Percentiles rank a stretch among this genome's conserved stretches.
Conservation (phyloP, 2,329 filamentous ascomycete genomes). For the Hymenoscyphus linearis region DNA sequence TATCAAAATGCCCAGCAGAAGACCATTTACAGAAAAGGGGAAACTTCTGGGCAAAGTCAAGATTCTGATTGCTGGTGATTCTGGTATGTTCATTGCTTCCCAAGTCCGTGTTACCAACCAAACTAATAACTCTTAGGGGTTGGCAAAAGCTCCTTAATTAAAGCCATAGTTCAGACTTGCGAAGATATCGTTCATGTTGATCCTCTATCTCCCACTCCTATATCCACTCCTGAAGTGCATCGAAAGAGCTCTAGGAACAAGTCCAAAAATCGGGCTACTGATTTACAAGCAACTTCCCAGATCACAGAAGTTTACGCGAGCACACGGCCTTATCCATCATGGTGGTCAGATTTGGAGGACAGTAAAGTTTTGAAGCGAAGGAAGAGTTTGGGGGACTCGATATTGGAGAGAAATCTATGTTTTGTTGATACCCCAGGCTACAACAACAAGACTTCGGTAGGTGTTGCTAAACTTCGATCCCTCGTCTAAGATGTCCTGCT, state of each 20-base stretch:
- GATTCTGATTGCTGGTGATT: constrained; percentile 76
- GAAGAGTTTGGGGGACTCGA: constrained; percentile 67
- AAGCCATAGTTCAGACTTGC: constrained; percentile 78
- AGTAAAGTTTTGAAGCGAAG: constrained; percentile 54
- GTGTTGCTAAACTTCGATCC: constrained; percentile 20
- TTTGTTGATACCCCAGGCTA: constrained; percentile 82
- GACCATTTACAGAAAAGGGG: constrained; percentile 85
- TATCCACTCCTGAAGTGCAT: constrained; percentile 26
- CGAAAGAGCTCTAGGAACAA: constrained; percentile 25
- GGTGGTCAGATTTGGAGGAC: constrained; percentile 80
- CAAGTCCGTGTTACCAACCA: neutral
- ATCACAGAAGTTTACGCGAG: constrained; percentile 71
- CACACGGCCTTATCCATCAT: constrained; percentile 78
- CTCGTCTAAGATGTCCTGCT: constrained; percentile 20
- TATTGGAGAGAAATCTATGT: constrained; percentile 87
- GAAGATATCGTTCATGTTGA: constrained; percentile 94
- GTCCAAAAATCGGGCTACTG: constrained; percentile 22
- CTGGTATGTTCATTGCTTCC: constrained; percentile 46
- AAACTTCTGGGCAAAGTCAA: constrained; percentile 82
- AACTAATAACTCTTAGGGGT: constrained; percentile 48
- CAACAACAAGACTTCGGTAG: constrained; percentile 46
- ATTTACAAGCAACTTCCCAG: constrained; percentile 32
- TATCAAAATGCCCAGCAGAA: constrained; percentile 79
- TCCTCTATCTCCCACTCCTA: constrained; percentile 35
- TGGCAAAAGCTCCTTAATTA: constrained; percentile 87